A percentile compares a stretch with the other conserved stretches of the same genome.
phyloP scores from a whole-genome alignment of 78 protist genomes.

The Dictyostelium brefeldianum region DNA sequence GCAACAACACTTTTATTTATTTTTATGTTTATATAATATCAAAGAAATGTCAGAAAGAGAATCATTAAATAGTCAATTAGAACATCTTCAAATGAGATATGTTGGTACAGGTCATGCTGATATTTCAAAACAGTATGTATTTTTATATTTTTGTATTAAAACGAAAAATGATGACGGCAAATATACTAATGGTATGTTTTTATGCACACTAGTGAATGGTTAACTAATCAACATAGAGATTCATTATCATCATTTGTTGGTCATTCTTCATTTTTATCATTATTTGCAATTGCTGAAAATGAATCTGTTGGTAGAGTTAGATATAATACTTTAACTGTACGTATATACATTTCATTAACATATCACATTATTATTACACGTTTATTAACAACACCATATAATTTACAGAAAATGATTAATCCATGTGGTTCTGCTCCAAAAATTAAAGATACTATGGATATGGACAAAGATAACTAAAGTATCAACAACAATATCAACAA shows the following conservation, averaged over 20 bases:
- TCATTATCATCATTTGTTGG: conserved; percentile 89
- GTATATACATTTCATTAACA: neutral
- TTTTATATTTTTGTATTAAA: too few relatives aligned
- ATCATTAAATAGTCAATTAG: conserved; percentile 79
- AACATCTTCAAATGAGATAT: conserved; percentile 80
- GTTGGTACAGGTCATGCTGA: conserved; percentile 87
- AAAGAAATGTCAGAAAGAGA: conserved; percentile 76
- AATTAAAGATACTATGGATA: conserved; percentile 43
- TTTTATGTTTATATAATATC: neutral
- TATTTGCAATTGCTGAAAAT: conserved; percentile 90
- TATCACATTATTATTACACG: neutral
- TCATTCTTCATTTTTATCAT: conserved; percentile 67
- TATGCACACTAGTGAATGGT: conserved; percentile 84
- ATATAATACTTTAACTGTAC: conserved; percentile 43
- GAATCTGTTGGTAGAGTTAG: conserved; percentile 64
- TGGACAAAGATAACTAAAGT: neutral
- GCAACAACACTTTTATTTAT: neutral
- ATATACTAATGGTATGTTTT: neutral
- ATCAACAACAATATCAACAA: neutral
- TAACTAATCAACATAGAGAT: conserved; percentile 93
- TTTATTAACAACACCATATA: neutral
- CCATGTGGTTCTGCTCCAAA: conserved; percentile 84
- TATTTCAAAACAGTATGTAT: conserved; percentile 78
- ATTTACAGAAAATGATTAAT: conserved; percentile 43
- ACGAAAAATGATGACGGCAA: too few relatives aligned